Evolutionary conservation across 768 basidiomycete genomes (phyloP).

Genomic region (Xerocomus potaroensis): DNA sequence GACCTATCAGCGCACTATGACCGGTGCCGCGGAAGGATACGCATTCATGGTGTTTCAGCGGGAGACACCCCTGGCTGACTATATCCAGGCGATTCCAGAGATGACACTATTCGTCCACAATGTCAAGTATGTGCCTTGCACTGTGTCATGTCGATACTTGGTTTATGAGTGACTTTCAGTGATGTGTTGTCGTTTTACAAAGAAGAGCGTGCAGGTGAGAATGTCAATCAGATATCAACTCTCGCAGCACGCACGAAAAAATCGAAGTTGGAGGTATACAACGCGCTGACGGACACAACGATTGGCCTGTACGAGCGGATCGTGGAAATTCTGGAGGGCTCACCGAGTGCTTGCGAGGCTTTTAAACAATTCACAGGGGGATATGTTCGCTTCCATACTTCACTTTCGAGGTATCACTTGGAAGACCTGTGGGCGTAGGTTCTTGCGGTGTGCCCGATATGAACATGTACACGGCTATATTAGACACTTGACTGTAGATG

Average conservation of each 20-base stretch:
- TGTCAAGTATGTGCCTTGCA: slow-evolving; percentile 31
- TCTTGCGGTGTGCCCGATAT: too few relatives aligned
- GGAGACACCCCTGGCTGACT: slow-evolving; percentile 29
- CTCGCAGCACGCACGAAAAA: slow-evolving; percentile 21
- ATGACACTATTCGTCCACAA: slow-evolving; percentile 32
- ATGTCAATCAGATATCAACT: slow-evolving; percentile 33
- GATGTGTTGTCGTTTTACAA: slow-evolving; percentile 41
- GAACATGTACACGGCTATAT: too few relatives aligned
- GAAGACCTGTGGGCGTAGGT: slow-evolving; percentile 17
- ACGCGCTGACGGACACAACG: slow-evolving; percentile 23
- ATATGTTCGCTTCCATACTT: slow-evolving; percentile 29
- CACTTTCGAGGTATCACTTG: slow-evolving; percentile 21
- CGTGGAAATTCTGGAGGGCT: slow-evolving; percentile 22
- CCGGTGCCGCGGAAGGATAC: slow-evolving; percentile 36
- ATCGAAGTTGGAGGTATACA: slow-evolving; percentile 28
- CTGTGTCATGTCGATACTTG: not conserved
- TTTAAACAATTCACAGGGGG: slow-evolving; percentile 17
- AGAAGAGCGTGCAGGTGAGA: slow-evolving; percentile 36
- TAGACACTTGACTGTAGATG: too few relatives aligned
- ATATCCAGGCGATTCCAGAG: slow-evolving; percentile 38
- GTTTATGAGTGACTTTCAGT: slow-evolving; percentile 16
- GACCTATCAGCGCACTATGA: slow-evolving; percentile 23
- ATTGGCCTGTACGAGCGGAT: slow-evolving; percentile 21
- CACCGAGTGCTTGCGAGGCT: slow-evolving; percentile 16
- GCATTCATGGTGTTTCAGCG: slow-evolving; percentile 34